phyloP scores from a whole-genome alignment of 2,329 filamentous ascomycete species.

The Juglanconis juglandina region DNA sequence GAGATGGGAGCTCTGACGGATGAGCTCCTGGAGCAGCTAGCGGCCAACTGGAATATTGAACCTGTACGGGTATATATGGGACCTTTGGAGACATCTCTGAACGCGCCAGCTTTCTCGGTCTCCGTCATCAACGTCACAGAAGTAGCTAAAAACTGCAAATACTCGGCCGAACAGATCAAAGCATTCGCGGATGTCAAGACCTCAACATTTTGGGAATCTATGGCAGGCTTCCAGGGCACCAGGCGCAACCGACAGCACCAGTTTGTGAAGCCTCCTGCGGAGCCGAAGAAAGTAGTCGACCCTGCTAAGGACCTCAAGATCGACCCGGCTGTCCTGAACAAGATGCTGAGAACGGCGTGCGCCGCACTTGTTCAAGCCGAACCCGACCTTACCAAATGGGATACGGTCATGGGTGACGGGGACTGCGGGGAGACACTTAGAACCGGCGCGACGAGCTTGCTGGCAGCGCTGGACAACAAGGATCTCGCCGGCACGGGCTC shows the following conservation, averaged over 20 bases:
- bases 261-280: conserved; percentile 35
- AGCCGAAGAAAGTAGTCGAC: conserved; percentile 34
- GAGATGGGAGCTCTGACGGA: conserved; percentile 54
- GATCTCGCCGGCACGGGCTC: conserved; percentile 40
- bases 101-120: conserved; percentile 68
- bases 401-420: conserved; percentile 41
- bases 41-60: conserved; percentile 42
- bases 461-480: conserved; percentile 43
- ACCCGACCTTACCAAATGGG: conserved; percentile 53
- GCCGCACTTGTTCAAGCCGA: conserved; percentile 54
- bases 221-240: conserved; percentile 43
- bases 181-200: conserved; percentile 63
- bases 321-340: conserved; percentile 50
- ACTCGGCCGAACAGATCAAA: conserved; percentile 53
- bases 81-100: conserved; percentile 68
- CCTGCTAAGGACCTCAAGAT: conserved; percentile 43
- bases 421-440: conserved; percentile 63
- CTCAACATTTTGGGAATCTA: conserved; percentile 53
- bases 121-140: conserved; percentile 60
- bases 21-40: conserved; percentile 50
- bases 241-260: conserved; percentile 42
- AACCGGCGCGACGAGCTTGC: conserved; percentile 45
- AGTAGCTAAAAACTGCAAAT: conserved; percentile 41
- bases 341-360: conserved; percentile 53
- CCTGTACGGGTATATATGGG: conserved; percentile 58